A percentile compares a stretch with the other conserved stretches of the same genome.
Evolutionary conservation across 441 rosid genomes (phyloP).

Genomic region (California macrophylla): DNA sequence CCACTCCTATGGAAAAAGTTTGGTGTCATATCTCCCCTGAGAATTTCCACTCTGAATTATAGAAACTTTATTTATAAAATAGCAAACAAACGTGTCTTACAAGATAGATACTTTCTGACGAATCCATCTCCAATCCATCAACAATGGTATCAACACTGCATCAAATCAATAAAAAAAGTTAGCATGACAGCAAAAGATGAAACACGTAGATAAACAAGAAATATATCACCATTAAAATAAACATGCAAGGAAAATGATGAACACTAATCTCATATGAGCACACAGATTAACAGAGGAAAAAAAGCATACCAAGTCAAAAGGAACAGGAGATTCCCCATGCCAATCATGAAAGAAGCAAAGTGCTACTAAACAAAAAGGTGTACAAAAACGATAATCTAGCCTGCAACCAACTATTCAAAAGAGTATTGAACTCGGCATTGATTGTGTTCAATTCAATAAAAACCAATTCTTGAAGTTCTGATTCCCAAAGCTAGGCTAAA

Average conservation of each 20-base stretch:
- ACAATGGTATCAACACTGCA: slow-evolving; percentile 25
- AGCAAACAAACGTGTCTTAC: slow-evolving; percentile 16
- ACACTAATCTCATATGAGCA: neutral
- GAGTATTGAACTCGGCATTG: neutral
- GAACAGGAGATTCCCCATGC: neutral
- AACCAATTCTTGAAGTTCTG: neutral
- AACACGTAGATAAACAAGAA: neutral
- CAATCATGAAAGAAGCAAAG: neutral
- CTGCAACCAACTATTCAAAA: neutral
- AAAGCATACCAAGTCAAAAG: neutral
- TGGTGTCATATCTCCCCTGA: neutral
- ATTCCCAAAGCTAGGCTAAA: neutral
- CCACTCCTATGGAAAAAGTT: slow-evolving; percentile 12
- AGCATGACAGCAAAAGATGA: neutral
- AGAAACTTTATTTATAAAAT: neutral
- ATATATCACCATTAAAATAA: neutral
- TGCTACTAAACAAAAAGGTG: neutral
- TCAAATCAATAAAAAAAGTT: neutral
- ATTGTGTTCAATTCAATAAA: neutral
- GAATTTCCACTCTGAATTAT: neutral
- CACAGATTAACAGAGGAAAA: neutral
- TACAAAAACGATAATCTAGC: neutral
- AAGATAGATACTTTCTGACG: slow-evolving; percentile 11
- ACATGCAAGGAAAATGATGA: neutral
- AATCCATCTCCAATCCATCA: slow-evolving; percentile 24